Evolutionary conservation across 139 green algal species (phyloP).

Genomic region (Gonium pectorale): DNA sequence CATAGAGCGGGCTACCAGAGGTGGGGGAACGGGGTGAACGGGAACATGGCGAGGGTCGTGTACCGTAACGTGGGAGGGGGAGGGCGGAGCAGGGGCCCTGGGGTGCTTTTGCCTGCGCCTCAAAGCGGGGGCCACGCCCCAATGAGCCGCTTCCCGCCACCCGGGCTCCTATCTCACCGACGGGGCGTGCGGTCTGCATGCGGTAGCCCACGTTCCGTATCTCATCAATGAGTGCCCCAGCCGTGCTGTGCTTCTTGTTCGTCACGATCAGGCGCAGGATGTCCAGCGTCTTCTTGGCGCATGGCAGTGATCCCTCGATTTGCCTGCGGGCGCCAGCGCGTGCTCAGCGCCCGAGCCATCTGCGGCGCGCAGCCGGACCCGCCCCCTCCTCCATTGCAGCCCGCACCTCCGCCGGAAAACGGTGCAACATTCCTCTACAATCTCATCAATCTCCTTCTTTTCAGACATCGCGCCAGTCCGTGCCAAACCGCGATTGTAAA

Average conservation of each 20-base stretch:
- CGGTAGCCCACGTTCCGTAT: slow-evolving; percentile 73
- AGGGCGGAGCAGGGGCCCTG: no score
- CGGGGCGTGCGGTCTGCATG: slow-evolving; percentile 83
- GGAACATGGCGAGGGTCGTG: no score
- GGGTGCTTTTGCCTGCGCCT: no score
- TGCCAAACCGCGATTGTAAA: no score
- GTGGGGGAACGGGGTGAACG: no score
- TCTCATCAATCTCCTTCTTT: slow-evolving; percentile 45
- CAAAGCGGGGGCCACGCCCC: no score
- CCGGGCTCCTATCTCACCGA: slow-evolving; percentile 61
- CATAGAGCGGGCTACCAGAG: no score
- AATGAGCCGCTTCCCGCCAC: not conserved
- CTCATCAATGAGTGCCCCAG: slow-evolving; percentile 77
- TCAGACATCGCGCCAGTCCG: slow-evolving; percentile 26
- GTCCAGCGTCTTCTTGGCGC: slow-evolving; percentile 83
- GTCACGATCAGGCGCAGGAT: slow-evolving; percentile 83
- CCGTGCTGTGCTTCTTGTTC: slow-evolving; percentile 65
- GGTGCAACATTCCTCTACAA: slow-evolving; percentile 78
- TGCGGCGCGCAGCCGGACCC: slow-evolving; percentile 12
- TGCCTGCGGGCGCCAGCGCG: slow-evolving; percentile 48
- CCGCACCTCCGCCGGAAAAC: not conserved
- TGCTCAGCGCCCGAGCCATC: not conserved
- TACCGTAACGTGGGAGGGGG: no score
- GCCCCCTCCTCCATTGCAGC: not conserved
- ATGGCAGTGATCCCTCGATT: slow-evolving; percentile 73